Evolutionary conservation across 108 stramenopile genomes (phyloP).

Genomic region (Cylindrotheca closterium): DNA sequence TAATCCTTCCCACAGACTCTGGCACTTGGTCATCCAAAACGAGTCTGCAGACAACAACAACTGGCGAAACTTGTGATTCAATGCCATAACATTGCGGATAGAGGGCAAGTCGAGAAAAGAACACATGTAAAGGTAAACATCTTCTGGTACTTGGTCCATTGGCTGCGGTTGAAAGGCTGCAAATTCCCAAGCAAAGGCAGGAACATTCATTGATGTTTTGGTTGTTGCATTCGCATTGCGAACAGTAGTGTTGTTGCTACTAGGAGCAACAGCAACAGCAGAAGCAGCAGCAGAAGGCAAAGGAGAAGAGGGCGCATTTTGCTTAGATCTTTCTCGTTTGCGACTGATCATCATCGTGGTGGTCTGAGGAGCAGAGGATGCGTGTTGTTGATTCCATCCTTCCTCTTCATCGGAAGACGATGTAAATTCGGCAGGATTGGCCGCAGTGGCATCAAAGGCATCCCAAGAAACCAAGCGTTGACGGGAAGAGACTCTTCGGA

Average conservation of each 20-base stretch:
- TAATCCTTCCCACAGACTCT: constrained; percentile 7
- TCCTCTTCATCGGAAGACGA: constrained; percentile 17
- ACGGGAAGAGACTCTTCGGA: constrained; percentile 45
- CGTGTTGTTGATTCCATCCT: neutral
- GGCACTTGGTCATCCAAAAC: constrained; percentile 22
- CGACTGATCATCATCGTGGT: neutral
- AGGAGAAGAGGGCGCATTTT: neutral
- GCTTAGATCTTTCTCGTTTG: constrained; percentile 1
- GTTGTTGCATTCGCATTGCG: no score
- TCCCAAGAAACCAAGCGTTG: constrained; percentile 58
- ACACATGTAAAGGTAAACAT: constrained; percentile 26
- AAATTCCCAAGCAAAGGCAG: neutral
- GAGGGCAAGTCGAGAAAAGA: constrained; percentile 24
- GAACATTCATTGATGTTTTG: no score
- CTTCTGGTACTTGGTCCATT: constrained; percentile 17
- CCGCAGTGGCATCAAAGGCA: constrained; percentile 47
- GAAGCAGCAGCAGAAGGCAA: neutral
- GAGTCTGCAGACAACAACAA: constrained; percentile 14
- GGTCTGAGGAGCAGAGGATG: constrained; percentile 1
- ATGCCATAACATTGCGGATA: constrained; percentile 11
- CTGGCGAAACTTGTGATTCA: constrained; percentile 21
- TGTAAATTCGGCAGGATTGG: neutral
- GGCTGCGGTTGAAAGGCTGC: neutral
- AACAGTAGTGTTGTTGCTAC: neutral
- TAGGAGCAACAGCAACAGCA: neutral